A percentile compares a stretch with the other conserved stretches of the same genome.
Conservation (phyloP, 345 rosid genomes). For the Pistacia vera region DNA sequence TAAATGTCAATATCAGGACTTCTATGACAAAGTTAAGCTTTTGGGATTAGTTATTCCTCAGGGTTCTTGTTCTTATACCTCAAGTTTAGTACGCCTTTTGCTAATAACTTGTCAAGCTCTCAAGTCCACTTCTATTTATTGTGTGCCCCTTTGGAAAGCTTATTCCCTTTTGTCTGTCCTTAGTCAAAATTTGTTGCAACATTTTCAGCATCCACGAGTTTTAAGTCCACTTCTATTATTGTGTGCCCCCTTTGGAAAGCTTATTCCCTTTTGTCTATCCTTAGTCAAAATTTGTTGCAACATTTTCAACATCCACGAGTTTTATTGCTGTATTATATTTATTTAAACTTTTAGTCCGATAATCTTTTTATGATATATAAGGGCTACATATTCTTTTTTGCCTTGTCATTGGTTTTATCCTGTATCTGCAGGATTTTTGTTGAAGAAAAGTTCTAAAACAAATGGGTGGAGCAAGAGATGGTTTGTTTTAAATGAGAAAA, state of each 20-base stretch:
- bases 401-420: constrained; percentile 6
- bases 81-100: no score
- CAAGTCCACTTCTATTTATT: not conserved
- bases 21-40: not conserved
- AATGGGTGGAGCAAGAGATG: constrained; percentile 93
- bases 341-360: not conserved
- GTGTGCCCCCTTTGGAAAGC: no score
- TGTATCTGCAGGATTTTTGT: constrained; percentile 69
- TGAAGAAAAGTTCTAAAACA: constrained; percentile 93
- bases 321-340: not conserved
- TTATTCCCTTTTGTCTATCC: not conserved
- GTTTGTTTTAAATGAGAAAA: constrained; percentile 98
- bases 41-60: not conserved
- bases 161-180: no score
- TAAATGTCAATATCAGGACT: not conserved
- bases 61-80: not conserved
- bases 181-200: no score
- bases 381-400: not conserved
- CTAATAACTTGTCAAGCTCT: no score
- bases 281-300: not conserved
- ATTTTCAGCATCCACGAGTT: no score
- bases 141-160: not conserved
- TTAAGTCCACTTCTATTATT: no score
- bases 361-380: not conserved
- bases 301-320: not conserved